Conservation (phyloP, 106 monocot genomes). For the Phalaenopsis equestris region DNA sequence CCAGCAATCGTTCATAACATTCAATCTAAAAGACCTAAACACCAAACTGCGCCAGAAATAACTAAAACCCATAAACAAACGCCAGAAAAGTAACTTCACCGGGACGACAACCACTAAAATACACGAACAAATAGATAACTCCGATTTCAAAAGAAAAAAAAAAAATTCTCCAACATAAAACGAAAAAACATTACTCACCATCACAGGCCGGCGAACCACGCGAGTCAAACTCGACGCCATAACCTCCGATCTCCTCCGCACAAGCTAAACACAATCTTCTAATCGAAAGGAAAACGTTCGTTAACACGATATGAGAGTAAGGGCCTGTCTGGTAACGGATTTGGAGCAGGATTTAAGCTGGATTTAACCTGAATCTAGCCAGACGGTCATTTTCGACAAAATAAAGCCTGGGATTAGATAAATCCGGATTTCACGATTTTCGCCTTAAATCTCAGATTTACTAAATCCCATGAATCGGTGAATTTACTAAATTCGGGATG, state of each 20-base stretch:
- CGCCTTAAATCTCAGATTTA: too few relatives aligned
- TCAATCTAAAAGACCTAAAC: background rate
- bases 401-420: too few relatives aligned
- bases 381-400: too few relatives aligned
- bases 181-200: background rate
- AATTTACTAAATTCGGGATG: too few relatives aligned
- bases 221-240: constrained; percentile 7
- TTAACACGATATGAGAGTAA: background rate
- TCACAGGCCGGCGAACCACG: constrained; percentile 4
- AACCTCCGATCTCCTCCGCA: background rate
- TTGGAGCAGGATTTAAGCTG: too few relatives aligned
- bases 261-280: background rate
- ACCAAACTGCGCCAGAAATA: background rate
- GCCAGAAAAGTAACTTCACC: background rate
- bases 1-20: background rate
- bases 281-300: background rate
- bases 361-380: too few relatives aligned
- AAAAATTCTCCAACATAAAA: background rate
- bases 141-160: background rate
- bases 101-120: background rate
- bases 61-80: background rate
- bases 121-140: background rate
- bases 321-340: background rate
- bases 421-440: too few relatives aligned
- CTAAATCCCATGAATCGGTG: too few relatives aligned